phyloP scores from a whole-genome alignment of 257 asterid species.

The Coffea eugenioides region DNA sequence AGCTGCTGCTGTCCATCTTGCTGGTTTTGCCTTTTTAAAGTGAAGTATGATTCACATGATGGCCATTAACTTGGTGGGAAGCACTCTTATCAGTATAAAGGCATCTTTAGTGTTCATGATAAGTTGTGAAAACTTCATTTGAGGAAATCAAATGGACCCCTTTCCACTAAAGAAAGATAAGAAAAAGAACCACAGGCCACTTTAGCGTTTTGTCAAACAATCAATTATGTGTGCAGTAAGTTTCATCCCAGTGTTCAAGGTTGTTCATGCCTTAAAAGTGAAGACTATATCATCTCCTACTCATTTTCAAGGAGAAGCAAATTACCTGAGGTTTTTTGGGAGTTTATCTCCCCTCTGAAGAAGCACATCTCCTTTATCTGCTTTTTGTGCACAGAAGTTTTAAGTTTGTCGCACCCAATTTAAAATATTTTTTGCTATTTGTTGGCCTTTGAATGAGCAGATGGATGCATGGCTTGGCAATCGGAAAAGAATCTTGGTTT shows the following conservation, averaged over 20 bases:
- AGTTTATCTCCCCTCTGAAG: slow-evolving; percentile 1
- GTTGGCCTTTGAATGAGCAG: slow-evolving; percentile 30
- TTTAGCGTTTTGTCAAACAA: neutral
- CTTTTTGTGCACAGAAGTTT: neutral
- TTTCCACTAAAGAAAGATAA: neutral
- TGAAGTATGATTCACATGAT: too few relatives aligned
- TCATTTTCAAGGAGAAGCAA: neutral
- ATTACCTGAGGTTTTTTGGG: neutral
- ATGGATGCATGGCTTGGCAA: slow-evolving; percentile 95
- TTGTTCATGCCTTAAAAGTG: neutral
- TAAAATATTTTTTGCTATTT: neutral
- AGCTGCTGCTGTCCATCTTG: neutral
- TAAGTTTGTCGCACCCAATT: neutral
- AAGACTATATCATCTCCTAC: too few relatives aligned
- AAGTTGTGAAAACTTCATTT: neutral
- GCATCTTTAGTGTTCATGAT: slow-evolving; percentile 7
- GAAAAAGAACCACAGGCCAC: neutral
- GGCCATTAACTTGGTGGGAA: neutral
- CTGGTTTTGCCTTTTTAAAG: neutral
- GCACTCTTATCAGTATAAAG: neutral
- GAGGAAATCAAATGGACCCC: neutral
- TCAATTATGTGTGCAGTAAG: neutral
- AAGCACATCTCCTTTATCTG: neutral
- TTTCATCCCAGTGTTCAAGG: neutral
- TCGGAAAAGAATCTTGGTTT: slow-evolving; percentile 81